phyloP scores from a whole-genome alignment of 225 moss, liverwort and hornwort species.

The Asterella californica region DNA sequence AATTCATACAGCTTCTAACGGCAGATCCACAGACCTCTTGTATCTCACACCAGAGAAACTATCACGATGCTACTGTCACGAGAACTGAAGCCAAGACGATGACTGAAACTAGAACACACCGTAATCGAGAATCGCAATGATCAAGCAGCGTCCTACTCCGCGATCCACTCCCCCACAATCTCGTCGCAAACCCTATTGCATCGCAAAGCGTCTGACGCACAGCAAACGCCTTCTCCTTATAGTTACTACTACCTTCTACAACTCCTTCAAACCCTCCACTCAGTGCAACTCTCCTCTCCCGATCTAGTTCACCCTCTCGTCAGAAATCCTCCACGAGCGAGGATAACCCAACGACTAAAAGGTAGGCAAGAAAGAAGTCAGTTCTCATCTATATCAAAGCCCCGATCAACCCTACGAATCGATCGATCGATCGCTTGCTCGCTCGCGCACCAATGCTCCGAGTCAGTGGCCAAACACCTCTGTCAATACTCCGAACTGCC shows the following conservation, averaged over 20 bases:
- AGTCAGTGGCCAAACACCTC: neutral
- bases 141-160: neutral
- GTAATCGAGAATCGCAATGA: neutral
- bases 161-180: conserved; percentile 9
- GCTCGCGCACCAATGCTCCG: neutral
- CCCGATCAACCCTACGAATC: neutral
- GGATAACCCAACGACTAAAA: neutral
- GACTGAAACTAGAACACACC: neutral
- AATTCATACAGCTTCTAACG: conserved; percentile 54
- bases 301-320: neutral
- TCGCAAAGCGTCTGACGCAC: neutral
- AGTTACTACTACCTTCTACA: neutral
- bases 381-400: neutral
- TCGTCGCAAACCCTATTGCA: neutral
- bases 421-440: neutral
- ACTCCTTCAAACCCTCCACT: conserved; percentile 2
- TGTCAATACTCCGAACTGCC: neutral
- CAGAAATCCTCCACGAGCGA: neutral
- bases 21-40: neutral
- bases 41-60: neutral
- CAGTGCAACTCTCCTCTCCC: neutral
- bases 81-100: conserved; percentile 1
- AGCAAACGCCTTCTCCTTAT: neutral
- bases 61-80: neutral
- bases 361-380: neutral